phyloP scores from a whole-genome alignment of 768 basidiomycete species.

The Trametes villosa region DNA sequence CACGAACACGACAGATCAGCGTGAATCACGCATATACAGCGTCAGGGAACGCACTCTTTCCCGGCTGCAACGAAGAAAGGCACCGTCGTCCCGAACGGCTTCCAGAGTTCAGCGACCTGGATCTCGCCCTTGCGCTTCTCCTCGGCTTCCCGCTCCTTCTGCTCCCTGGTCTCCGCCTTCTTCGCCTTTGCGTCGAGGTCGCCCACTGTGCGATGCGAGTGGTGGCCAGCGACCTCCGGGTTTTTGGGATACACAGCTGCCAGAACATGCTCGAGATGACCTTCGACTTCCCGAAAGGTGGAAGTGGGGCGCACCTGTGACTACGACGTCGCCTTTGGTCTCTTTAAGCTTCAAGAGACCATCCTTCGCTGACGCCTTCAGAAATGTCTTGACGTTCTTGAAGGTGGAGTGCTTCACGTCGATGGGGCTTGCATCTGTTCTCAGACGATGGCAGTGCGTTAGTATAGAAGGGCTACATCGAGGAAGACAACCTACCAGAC shows the following conservation, averaged over 20 bases:
- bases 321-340: constrained; percentile 52
- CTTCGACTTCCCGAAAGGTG: background rate
- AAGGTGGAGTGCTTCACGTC: constrained; percentile 79
- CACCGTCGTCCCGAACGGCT: constrained; percentile 61
- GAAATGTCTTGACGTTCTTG: constrained; percentile 82
- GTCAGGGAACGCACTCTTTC: constrained; percentile 55
- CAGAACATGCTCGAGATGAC: constrained; percentile 14
- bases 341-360: constrained; percentile 75
- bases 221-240: constrained; percentile 57
- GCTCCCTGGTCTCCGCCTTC: constrained; percentile 60
- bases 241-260: constrained; percentile 60
- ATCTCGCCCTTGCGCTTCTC: constrained; percentile 52
- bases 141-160: constrained; percentile 50
- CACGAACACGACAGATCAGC: background rate
- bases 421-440: constrained; percentile 45
- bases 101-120: constrained; percentile 73
- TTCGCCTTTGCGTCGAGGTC: constrained; percentile 67
- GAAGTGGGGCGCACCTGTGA: constrained; percentile 32
- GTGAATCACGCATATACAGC: background rate
- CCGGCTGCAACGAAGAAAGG: constrained; percentile 67
- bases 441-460: no score
- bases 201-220: constrained; percentile 59
- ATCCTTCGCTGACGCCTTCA: constrained; percentile 78
- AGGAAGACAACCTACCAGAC: constrained; percentile 32
- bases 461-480: background rate